Evolutionary conservation across 495 filamentous ascomycete genomes (phyloP).

Genomic region (Aspergillus carlsbadensis): DNA sequence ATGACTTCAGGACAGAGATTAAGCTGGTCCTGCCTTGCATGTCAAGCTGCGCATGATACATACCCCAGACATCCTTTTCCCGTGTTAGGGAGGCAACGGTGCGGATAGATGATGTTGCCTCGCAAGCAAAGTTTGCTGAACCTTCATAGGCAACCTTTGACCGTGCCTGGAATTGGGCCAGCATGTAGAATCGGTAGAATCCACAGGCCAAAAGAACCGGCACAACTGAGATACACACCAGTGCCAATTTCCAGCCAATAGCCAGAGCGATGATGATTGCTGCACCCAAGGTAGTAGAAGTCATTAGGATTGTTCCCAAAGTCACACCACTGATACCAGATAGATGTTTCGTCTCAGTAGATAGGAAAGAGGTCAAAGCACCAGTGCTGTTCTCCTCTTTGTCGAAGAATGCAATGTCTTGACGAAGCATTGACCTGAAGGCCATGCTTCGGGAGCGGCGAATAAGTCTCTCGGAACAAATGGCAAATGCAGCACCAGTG

Average conservation of each 20-base stretch:
- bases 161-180: conserved; percentile 69
- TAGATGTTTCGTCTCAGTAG: conserved; percentile 81
- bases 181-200: conserved; percentile 83
- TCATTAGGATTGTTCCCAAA: conserved; percentile 76
- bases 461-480: conserved; percentile 79
- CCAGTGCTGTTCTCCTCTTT: conserved; percentile 80
- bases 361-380: conserved; percentile 79
- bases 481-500: conserved; percentile 77
- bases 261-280: conserved; percentile 64
- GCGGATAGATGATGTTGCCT: conserved; percentile 86
- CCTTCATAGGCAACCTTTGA: conserved; percentile 70
- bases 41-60: conserved; percentile 69
- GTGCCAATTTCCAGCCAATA: conserved; percentile 87
- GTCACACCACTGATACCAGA: conserved; percentile 78
- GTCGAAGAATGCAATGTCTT: conserved; percentile 90
- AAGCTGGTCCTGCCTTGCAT: conserved; percentile 61
- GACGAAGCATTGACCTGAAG: conserved; percentile 86
- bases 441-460: conserved; percentile 75
- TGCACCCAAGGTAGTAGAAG: conserved; percentile 69
- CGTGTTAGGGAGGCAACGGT: conserved; percentile 89
- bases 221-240: conserved; percentile 77
- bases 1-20: conserved; percentile 64
- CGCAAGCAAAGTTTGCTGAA: conserved; percentile 82
- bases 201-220: conserved; percentile 78
- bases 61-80: conserved; percentile 71